Percentiles rank a stretch among this genome's conserved stretches.
Evolutionary conservation across 306 rosid species (phyloP).

Genomic region (Fragaria iinumae): DNA sequence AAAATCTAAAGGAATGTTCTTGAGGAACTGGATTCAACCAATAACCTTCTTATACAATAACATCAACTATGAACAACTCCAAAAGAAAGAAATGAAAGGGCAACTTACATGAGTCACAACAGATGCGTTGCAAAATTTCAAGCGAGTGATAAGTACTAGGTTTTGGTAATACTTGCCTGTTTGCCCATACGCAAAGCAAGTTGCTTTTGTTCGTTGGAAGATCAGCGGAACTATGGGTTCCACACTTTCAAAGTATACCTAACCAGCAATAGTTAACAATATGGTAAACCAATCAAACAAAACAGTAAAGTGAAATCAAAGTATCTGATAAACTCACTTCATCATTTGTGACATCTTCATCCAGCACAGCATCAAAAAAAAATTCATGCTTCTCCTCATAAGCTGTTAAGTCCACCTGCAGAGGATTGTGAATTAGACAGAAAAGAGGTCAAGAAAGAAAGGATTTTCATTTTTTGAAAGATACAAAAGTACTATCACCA

Average conservation of each 20-base stretch:
- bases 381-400: slow-evolving; percentile 74
- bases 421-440: slow-evolving; percentile 25
- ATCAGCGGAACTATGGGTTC: slow-evolving; percentile 79
- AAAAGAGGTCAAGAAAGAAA: too few relatives aligned
- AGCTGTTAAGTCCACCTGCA: slow-evolving; percentile 80
- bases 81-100: neutral
- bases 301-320: slow-evolving; percentile 18
- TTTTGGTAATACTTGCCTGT: slow-evolving; percentile 49
- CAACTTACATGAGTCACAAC: neutral
- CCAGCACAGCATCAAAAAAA: slow-evolving; percentile 71
- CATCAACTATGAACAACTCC: neutral
- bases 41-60: neutral
- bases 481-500: neutral
- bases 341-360: slow-evolving; percentile 76
- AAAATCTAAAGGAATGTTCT: neutral
- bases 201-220: slow-evolving; percentile 75
- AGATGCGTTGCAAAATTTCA: neutral
- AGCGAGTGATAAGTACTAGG: neutral
- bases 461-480: neutral
- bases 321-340: slow-evolving; percentile 45
- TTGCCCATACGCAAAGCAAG: slow-evolving; percentile 94
- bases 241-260: slow-evolving; percentile 78
- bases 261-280: slow-evolving; percentile 14
- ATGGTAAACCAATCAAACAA: slow-evolving; percentile 18
- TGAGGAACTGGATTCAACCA: neutral